Evolutionary conservation across 2,329 filamentous ascomycete species (phyloP).

Genomic region (Macroventuria anomochaeta): DNA sequence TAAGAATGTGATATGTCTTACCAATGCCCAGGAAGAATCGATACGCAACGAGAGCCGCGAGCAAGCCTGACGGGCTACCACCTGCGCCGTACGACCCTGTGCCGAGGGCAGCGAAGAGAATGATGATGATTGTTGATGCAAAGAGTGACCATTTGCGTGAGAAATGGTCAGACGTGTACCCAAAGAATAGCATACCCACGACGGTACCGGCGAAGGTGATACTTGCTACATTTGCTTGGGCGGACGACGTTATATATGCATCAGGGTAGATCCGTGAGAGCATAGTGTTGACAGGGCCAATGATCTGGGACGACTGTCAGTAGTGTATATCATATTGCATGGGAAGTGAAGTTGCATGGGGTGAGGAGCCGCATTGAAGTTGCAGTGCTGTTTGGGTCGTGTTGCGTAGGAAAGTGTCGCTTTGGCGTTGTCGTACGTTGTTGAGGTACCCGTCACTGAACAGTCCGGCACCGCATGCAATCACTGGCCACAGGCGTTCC

Average conservation of each 20-base stretch:
- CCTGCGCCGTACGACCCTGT: constrained; percentile 78
- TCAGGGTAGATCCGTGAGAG: constrained; percentile 71
- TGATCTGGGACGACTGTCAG: constrained; percentile 64
- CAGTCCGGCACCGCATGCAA: constrained; percentile 87
- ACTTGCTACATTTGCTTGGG: constrained; percentile 75
- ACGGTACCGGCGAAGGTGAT: constrained; percentile 90
- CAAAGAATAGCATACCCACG: constrained; percentile 80
- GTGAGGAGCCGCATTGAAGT: constrained; percentile 6
- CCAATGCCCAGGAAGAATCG: constrained; percentile 74
- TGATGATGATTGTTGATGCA: constrained; percentile 80
- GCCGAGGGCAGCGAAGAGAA: constrained; percentile 81
- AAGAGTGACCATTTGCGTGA: constrained; percentile 84
- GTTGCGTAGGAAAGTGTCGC: constrained; percentile 16
- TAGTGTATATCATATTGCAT: constrained; percentile 3
- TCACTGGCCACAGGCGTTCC: constrained; percentile 70
- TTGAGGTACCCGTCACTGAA: constrained; percentile 95
- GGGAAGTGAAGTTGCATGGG: background rate
- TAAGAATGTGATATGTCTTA: constrained; percentile 15
- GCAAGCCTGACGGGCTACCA: constrained; percentile 72
- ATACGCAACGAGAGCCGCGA: constrained; percentile 80
- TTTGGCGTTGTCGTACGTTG: constrained; percentile 61
- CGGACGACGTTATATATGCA: constrained; percentile 71
- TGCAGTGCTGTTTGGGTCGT: background rate
- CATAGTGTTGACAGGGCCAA: constrained; percentile 84
- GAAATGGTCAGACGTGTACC: constrained; percentile 81